Conservation (phyloP, 495 filamentous ascomycete genomes). For the Acidomyces sp. region DNA sequence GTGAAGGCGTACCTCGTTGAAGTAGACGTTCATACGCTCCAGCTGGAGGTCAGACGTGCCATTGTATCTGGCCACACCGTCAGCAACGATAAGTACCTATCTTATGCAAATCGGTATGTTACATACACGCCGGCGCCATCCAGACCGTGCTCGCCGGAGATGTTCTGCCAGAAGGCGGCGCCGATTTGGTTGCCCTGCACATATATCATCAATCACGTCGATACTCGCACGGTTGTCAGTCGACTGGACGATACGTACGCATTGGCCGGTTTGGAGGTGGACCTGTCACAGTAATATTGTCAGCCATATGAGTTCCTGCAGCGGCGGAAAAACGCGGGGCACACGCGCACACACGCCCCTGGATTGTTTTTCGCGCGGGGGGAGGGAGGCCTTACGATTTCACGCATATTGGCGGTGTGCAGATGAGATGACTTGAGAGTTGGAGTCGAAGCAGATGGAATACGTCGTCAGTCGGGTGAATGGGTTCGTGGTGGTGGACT, state of each 20-base stretch:
- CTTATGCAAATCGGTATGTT: too few species aligned
- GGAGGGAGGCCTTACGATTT: slow-evolving; percentile 30
- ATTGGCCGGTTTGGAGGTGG: slow-evolving; percentile 97
- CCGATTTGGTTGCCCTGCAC: slow-evolving; percentile 97
- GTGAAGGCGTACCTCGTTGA: slow-evolving; percentile 73
- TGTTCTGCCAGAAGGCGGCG: slow-evolving; percentile 99
- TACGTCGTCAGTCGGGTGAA: too few species aligned
- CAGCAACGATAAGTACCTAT: too few species aligned
- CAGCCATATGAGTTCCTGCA: slow-evolving; percentile 32
- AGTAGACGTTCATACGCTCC: slow-evolving; percentile 99
- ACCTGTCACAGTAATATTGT: slow-evolving; percentile 49
- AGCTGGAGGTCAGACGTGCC: slow-evolving; percentile 96
- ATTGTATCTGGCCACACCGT: slow-evolving; percentile 62
- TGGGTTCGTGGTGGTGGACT: neutral
- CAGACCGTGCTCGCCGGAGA: slow-evolving; percentile 98
- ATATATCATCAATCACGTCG: slow-evolving; percentile 28
- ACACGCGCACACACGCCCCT: slow-evolving; percentile 23
- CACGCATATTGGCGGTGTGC: slow-evolving; percentile 29
- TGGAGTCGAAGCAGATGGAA: neutral
- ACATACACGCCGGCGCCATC: slow-evolving; percentile 87
- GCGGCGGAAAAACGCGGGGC: slow-evolving; percentile 24
- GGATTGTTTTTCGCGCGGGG: slow-evolving; percentile 1
- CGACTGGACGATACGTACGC: too few species aligned
- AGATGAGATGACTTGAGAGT: neutral
- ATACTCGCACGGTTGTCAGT: too few species aligned